Evolutionary conservation across 192 early-diverging fungal genomes (phyloP).

Genomic region (Pilobolus umbonatus): DNA sequence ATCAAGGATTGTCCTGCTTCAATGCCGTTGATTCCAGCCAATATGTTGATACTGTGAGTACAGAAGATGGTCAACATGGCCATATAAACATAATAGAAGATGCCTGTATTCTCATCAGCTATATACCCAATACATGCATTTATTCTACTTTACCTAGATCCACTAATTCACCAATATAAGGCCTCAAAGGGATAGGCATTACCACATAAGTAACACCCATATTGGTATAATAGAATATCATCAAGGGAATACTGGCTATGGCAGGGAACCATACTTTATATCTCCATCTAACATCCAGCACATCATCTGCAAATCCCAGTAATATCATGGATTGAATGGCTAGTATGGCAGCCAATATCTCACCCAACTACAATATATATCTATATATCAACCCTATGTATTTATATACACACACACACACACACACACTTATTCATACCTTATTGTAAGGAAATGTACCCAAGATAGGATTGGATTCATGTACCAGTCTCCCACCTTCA

Average conservation of each 20-base stretch:
- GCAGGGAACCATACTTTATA: constrained; percentile 93
- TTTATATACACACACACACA: not conserved
- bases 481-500: constrained; percentile 29
- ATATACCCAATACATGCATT: not conserved
- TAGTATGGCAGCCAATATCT: constrained; percentile 85
- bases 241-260: constrained; percentile 86
- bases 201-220: constrained; percentile 83
- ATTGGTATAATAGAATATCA: constrained; percentile 92
- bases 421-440: constrained; percentile 34
- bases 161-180: constrained; percentile 64
- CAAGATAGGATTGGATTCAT: constrained; percentile 34
- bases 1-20: constrained; percentile 92
- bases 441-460: constrained; percentile 69
- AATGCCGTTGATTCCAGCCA: constrained; percentile 97
- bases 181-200: constrained; percentile 78
- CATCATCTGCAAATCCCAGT: constrained; percentile 97
- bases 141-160: constrained; percentile 59
- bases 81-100: constrained; percentile 94
- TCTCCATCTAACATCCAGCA: constrained; percentile 93
- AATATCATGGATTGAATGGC: constrained; percentile 96
- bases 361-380: constrained; percentile 63
- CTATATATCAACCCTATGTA: not conserved
- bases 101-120: constrained; percentile 40
- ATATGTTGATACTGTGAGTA: constrained; percentile 97
- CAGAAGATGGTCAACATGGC: constrained; percentile 84